Evolutionary conservation across 768 basidiomycete genomes (phyloP), one percentile per base, ranked within the genome.

Genomic region (Infundibulicybe gibba): DNA sequence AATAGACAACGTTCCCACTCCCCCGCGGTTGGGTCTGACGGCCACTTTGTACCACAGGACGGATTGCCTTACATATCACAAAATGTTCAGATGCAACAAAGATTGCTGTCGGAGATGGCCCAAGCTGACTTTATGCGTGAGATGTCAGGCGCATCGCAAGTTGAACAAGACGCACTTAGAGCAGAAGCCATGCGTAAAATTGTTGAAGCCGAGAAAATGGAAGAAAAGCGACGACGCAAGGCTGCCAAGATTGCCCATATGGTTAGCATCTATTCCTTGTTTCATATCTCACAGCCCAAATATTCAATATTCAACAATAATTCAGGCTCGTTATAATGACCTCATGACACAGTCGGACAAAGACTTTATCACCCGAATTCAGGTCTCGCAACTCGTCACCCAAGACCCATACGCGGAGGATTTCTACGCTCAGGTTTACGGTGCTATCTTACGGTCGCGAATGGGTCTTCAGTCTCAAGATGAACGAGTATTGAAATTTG

Each of bases 321-420:
- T 47, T 32, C 44, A 93, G 92, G 81, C 93, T 50, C 83, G 90
- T 49, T 94, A 94, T 60, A 95, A 95, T 55, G 91, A 94, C 63
- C 76, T 94, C 32, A 95, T 95, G 93, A 93, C 92, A 3, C 92
- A 94, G 67, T 94, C 90, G 10, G 97, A 99, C 75, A 98, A 98
- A 70, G 97, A 98, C 61, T 99, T 98, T 62, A 98, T 99, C 68
- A 98, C 97, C 32, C 85, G 97, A 19, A 98, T 99, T 52, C 97
- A 99, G 65, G 91, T 99, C 31, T 97, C 95, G 1, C 97, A 98
- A 60, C 87, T 98, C 35, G 94, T 97, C 38, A 95, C 94, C 5
- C 86, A 90, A 59, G 97, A 99, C 67, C 97, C 97, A 0, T 98
- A 95, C 64, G 84, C 90, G 30, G 95, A 98, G 53, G 97, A 99